Percentiles rank a stretch among this genome's conserved stretches.
These are phyloP conservation scores for Castanea mollissima DNA, from an alignment of 306 rosid species.

Conservation along the genomic window DNA sequence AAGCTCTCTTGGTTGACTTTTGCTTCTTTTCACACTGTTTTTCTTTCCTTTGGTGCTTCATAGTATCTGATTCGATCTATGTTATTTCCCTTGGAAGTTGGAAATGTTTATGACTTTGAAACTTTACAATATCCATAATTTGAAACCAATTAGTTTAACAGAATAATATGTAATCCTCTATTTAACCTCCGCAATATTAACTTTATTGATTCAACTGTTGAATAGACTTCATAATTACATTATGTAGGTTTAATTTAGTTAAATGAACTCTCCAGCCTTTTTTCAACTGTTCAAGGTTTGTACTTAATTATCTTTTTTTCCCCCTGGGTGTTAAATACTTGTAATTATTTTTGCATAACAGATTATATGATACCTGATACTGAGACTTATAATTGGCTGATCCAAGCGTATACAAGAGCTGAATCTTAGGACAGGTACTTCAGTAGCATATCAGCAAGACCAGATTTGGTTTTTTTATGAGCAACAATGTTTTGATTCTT, in stretches of 20 bases:
- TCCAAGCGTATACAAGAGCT: constrained; percentile 97
- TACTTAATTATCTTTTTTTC: not conserved
- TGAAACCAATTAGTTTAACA: not conserved
- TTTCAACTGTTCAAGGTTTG: constrained; percentile 22
- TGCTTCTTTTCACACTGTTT: not conserved
- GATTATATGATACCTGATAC: constrained; percentile 92
- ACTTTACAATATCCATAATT: not conserved
- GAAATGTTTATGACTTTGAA: not conserved
- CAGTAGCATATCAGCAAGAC: not conserved
- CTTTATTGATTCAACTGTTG: not conserved
- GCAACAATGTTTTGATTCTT: too few species aligned
- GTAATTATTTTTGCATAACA: constrained; percentile 33
- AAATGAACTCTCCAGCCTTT: constrained; percentile 1
- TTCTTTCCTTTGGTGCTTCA: not conserved
- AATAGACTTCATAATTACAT: not conserved
- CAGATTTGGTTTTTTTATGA: not conserved
- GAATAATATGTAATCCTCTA: not conserved
- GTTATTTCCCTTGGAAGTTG: not conserved
- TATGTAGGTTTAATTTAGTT: not conserved
- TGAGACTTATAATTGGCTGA: constrained; percentile 96
- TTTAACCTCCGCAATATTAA: not conserved
- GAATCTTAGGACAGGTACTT: constrained; percentile 94
- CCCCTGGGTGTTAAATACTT: not conserved
- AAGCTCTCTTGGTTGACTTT: not conserved
- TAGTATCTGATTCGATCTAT: not conserved